Evolutionary conservation across 257 asterid species (phyloP).

Genomic region (Vinca minor): DNA sequence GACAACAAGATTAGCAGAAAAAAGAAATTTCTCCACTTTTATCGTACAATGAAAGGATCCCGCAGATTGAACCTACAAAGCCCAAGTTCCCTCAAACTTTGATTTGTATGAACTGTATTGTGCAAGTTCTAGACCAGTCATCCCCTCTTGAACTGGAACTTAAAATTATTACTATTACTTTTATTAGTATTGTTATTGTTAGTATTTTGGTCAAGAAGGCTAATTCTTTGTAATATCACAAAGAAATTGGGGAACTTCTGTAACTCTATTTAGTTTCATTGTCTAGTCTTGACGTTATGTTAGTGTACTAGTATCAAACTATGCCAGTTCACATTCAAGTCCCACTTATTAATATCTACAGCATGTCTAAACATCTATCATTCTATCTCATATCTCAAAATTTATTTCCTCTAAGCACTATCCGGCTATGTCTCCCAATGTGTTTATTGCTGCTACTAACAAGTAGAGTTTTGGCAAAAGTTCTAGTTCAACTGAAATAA

Average conservation of each 20-base stretch:
- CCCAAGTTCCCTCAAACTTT: background rate
- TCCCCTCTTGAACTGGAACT: background rate
- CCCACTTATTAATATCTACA: background rate
- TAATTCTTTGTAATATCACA: background rate
- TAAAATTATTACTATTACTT: no score
- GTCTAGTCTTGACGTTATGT: no score
- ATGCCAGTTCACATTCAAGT: conserved; percentile 5
- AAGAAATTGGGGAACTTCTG: background rate
- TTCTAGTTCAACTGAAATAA: background rate
- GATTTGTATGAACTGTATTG: background rate
- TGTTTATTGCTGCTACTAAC: background rate
- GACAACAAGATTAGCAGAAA: background rate
- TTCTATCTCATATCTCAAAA: background rate
- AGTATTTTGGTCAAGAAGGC: background rate
- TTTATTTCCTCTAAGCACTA: background rate
- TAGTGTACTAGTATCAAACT: background rate
- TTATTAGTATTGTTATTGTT: no score
- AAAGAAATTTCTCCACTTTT: background rate
- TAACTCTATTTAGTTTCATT: background rate
- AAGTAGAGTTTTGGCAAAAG: background rate
- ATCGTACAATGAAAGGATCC: conserved; percentile 1
- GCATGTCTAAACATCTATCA: background rate
- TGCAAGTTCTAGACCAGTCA: background rate
- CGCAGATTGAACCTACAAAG: background rate
- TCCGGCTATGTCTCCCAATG: background rate